Percentiles rank a stretch among this genome's conserved stretches.
phyloP scores from a whole-genome alignment of 257 asterid species.

The Solanum verrucosum region DNA sequence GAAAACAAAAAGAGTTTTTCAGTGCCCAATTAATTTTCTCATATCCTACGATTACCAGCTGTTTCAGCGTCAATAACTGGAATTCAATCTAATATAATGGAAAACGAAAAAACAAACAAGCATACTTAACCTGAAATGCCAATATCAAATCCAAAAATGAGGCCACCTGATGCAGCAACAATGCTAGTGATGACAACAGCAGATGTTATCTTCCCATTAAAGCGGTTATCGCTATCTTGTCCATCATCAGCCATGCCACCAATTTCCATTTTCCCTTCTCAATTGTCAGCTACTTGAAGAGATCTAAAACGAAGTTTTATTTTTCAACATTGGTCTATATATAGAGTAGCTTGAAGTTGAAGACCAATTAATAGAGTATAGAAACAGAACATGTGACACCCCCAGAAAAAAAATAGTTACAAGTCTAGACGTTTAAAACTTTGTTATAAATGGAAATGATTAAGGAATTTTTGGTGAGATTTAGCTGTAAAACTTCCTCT shows the following conservation, averaged over 20 bases:
- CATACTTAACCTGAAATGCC: neutral
- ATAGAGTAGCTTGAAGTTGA: neutral
- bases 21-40: neutral
- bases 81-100: neutral
- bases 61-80: neutral
- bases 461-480: neutral
- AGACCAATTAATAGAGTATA: neutral
- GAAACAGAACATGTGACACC: neutral
- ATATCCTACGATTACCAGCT: too few relatives aligned
- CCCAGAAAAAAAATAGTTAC: neutral
- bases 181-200: neutral
- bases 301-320: neutral
- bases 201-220: neutral
- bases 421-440: neutral
- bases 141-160: neutral
- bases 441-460: neutral
- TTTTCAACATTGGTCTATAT: neutral
- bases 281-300: neutral
- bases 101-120: neutral
- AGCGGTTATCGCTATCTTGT: neutral
- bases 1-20: too few relatives aligned
- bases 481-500: neutral
- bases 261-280: neutral
- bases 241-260: neutral
- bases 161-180: constrained; percentile 4